These are phyloP conservation scores for Dryas octopetala DNA, from an alignment of 306 rosid genomes.

Conservation along the genomic window DNA sequence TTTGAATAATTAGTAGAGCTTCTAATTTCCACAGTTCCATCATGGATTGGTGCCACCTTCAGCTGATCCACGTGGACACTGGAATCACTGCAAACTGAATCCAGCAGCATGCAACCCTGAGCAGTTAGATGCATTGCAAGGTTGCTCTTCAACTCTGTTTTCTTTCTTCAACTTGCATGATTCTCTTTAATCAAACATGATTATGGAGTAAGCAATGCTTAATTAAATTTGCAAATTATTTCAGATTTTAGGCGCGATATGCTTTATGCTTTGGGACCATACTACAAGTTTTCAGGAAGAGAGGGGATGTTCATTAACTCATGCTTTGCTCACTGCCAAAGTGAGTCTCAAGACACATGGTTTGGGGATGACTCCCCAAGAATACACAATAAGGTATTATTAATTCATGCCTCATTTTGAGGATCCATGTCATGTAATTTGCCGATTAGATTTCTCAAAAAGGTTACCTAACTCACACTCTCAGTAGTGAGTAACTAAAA, in stretches of 20 bases:
- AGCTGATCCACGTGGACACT: constrained; percentile 67
- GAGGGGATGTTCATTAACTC: constrained; percentile 89
- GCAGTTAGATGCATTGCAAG: constrained; percentile 68
- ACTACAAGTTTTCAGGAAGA: constrained; percentile 48
- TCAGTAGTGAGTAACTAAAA: not conserved
- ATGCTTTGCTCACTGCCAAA: constrained; percentile 98
- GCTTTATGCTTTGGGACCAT: constrained; percentile 53
- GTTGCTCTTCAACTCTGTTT: constrained; percentile 28
- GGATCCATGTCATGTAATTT: not conserved
- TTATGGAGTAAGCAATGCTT: too few species aligned
- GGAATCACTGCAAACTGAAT: constrained; percentile 75
- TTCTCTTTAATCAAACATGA: too few species aligned
- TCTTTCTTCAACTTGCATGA: not conserved
- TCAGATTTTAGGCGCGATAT: constrained; percentile 69
- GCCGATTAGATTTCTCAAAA: not conserved
- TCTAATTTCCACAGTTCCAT: constrained; percentile 18
- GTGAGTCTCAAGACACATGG: constrained; percentile 94
- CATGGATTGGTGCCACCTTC: constrained; percentile 78
- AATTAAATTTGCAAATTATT: not conserved
- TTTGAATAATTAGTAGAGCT: not conserved
- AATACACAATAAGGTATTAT: constrained; percentile 62
- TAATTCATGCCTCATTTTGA: too few species aligned
- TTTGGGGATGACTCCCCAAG: constrained; percentile 68
- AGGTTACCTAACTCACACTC: not conserved
- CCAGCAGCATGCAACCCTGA: constrained; percentile 56